Base-by-base conservation (phyloP, 345 rosid genomes). In the Turnera subulata region DNA sequence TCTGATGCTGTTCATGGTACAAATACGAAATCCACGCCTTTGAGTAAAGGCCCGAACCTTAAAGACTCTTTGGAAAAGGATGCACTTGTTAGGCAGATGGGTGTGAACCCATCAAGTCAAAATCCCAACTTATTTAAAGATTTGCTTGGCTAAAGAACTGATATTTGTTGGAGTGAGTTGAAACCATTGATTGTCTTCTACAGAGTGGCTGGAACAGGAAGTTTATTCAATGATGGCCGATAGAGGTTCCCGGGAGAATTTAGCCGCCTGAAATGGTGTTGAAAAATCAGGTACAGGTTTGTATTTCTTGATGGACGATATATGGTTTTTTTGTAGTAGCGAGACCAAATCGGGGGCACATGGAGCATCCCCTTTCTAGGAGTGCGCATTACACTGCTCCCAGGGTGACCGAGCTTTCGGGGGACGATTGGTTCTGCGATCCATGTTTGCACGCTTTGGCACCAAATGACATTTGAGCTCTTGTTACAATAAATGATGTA, bases 61-160 rank as follows among this genome's bases (percentile, higher is more conserved):
- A 83, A 79, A 75, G 81, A 82, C 46, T 63, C 91, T 17, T 68
- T 85, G 57, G 88, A 83, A 72, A 91, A 83, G 78, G 97, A 91
- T 48, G 91, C 97, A 9, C 84, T 77, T 37, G 85, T 85, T 39
- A 83, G 97, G 84, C 89, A 87, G 76, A 83, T 88, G 94, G 97
- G 97, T 40, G 95, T 90, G 48, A 86, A 65, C 51, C 95, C 97
- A 53, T 62, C 79, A 12, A 80, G 81, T 78, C 95, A 80, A 71
- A 90, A 86, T 56, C 97, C 97, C 17, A 84, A 80, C 66, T 76
- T 86, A 55, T 84, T 90, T 69, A 84, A 80, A 71, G 95, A 86
- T 80, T 71, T 90, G 69, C 79, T 90, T 0, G 87, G 90, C 73
- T 84, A 72, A 78, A 50, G 26, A 24, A 1, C 11, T 22, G 13